Base-by-base conservation (phyloP, 2,329 filamentous ascomycete genomes). In the Trichoderma sp. region DNA sequence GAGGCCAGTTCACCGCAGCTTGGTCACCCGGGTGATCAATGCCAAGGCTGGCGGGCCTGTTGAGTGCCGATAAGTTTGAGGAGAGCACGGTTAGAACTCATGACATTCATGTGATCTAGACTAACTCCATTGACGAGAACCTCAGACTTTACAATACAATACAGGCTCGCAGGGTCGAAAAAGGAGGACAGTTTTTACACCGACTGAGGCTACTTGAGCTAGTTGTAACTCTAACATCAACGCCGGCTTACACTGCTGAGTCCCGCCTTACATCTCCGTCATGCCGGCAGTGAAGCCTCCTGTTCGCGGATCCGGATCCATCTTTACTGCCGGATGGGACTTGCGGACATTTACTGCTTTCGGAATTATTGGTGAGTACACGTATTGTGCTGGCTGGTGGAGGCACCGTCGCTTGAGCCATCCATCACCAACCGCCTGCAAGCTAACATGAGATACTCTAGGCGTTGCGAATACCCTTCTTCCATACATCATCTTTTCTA, bases 401-500 rank as follows among this genome's bases (percentile, higher is more conserved):
- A 24, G 21, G 21, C 18, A 62, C 14, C 27, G 9, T 67, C 38
- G 31, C 14, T 16, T 56, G 14, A 45, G 24, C 9, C 31, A 27
- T 29, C 9, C 31, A 27, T 29, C 67, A 29, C n/a, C 65, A 35
- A 11, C 31, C 21, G 18, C 12, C 35, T 63, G 8, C 16, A 27
- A 38, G 21, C 21, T 56, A 56, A 64, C 41, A 38, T 29, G 21
- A 50, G 21, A 3, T 18, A 18, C 29, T 29, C 16, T 7, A 73
- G 71, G 71, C 41, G 31, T 64, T 65, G 41, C 71, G 24, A 73
- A 73, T 21, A 29, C 29, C 6, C 29, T 73, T 50, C 60, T 73
- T 27, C 71, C 71, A 0, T 64, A 73, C 29, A 56, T 73, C 71
- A 65, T 73, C 60, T 64, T 73, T 9, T 73, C 60, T 11, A 45